Base-by-base conservation (phyloP, 176 grass and related monocot species). In the Aegilops longissima region DNA sequence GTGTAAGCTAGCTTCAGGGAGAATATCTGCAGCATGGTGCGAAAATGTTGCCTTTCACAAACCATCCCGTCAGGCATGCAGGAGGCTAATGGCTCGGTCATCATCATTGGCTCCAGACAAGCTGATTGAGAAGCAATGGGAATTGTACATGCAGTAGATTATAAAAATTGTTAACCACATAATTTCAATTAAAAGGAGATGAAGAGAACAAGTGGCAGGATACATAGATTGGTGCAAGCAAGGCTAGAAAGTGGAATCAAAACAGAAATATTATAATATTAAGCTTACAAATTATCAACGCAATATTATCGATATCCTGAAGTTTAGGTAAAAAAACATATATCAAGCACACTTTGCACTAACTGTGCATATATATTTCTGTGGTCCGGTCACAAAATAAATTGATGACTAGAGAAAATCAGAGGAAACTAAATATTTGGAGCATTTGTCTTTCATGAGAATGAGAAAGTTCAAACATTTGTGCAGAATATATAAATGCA, bases 91-190 rank as follows among this genome's bases (percentile, higher is more conserved):
- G 30, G 66, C 30, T 34, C 30, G 16, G 66, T 68, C 66, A 34
- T 68, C 66, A 68, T 68, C 66, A 68, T 68, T 33, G 66, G 66
- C 66, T 68, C 66, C 30, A 68, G 30, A 68, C 66, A 68, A 68
- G 66, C 66, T 68, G 66, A 68, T 68, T 18, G 14, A 68, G 66
- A 68, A 68, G 30, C 66, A 68, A 34, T 45, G 11, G 42, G 42
- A 49, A 68, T 68, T 34, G 64, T 17, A 66, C 27, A 66, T 66
- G 12, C 64, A 31, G 4, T 66, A 66, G 4, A 66, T 66, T 66
- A 31, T 66, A 66, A 31, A 66, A 31, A 10, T 63, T 63, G n/a
- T 61, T 61, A 61, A 61, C 18, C 47, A 4, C 47, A 49, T 5
- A 49, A 49, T 66, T 30, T 66, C 63, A 29, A 66, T 5, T 31